phyloP scores from a whole-genome alignment of 2,329 filamentous ascomycete genomes.

The Fusarium euwallaceae region DNA sequence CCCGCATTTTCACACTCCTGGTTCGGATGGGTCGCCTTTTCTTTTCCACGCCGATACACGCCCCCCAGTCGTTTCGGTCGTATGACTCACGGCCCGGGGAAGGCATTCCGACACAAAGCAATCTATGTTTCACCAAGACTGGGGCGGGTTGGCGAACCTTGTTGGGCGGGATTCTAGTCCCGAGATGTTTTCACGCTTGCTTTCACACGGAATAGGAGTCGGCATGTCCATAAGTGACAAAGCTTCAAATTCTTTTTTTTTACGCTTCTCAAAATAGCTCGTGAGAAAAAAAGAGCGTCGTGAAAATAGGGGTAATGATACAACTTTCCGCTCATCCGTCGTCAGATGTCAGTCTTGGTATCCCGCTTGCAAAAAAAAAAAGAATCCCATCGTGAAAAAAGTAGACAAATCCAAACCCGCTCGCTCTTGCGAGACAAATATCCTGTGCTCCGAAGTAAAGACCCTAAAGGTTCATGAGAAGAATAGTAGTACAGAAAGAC shows the following conservation, averaged over 20 bases:
- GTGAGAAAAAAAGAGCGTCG: conserved; percentile 41
- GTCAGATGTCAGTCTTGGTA: conserved; percentile 43
- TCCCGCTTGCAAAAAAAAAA: conserved; percentile 13
- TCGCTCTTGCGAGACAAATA: conserved; percentile 21
- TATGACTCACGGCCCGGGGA: conserved; percentile 42
- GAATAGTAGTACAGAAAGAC: conserved; percentile 53
- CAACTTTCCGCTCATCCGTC: conserved; percentile 39
- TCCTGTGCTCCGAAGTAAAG: conserved; percentile 28
- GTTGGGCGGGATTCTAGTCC: conserved; percentile 13
- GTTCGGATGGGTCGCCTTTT: conserved; percentile 31
- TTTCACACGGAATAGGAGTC: neutral
- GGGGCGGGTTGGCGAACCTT: conserved; percentile 26
- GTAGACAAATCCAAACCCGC: conserved; percentile 4
- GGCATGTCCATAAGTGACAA: conserved; percentile 5
- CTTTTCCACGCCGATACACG: conserved; percentile 12
- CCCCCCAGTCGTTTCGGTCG: conserved; percentile 8
- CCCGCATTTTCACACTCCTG: conserved; percentile 31
- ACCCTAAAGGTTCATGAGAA: conserved; percentile 37
- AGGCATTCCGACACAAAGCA: conserved; percentile 32
- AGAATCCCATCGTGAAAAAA: conserved; percentile 28
- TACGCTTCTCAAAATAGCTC: conserved; percentile 23
- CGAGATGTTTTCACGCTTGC: conserved; percentile 11
- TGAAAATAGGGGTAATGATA: conserved; percentile 47
- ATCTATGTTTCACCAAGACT: conserved; percentile 39
- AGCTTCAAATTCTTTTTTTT: conserved; percentile 13